Evolutionary conservation across 768 basidiomycete genomes (phyloP), one percentile per base, ranked within the genome.

Genomic region (Pholiota conissans): DNA sequence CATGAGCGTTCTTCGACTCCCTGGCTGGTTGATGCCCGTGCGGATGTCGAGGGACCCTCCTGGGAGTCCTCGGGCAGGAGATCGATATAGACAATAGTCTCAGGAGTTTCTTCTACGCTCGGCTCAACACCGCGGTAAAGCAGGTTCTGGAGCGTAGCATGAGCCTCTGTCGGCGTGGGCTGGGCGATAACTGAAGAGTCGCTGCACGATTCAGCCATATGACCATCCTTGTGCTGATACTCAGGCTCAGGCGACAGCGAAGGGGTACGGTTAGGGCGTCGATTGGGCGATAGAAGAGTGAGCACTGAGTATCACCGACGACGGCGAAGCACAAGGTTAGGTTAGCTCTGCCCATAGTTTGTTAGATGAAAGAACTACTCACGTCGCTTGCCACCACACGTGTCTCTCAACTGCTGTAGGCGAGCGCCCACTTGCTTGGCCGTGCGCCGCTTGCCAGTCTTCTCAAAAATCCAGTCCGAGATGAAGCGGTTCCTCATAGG

Each of bases 381-480:
- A 91, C 90, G 74, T 68, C 82, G 76, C 69, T 87, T 87, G 35
- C 88, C 89, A 48, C 87, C 84, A 62, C 84, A 81, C 2, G 87
- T 87, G 69, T 91, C 89, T 63, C 88, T 75, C 52, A 91, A 80
- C 65, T 91, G 89, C 67, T 91, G 90, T 28, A 91, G 75, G 55
- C 90, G 87, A 65, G 86, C 89, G 56, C 90, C 89, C 47, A 91
- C 89, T 71, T 91, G 89, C 69, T 91, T 91, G 24, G 89, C 82
- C 7, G 87, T 86, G 58, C 90, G 80, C 59, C 79, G 76, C 68
- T 86, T 84, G 22, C 89, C 87, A 0, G 90, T 91, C 60, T 79
- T 81, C 32, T 77, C 76, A 66, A 76, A 84, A 67, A 91, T 90
- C 72, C 87, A 85, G 61, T 91, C 87, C 51, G 89, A 88, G 60